Base-by-base conservation (phyloP, 108 stramenopile species). In the Mayamaea pseudoterrestris region DNA sequence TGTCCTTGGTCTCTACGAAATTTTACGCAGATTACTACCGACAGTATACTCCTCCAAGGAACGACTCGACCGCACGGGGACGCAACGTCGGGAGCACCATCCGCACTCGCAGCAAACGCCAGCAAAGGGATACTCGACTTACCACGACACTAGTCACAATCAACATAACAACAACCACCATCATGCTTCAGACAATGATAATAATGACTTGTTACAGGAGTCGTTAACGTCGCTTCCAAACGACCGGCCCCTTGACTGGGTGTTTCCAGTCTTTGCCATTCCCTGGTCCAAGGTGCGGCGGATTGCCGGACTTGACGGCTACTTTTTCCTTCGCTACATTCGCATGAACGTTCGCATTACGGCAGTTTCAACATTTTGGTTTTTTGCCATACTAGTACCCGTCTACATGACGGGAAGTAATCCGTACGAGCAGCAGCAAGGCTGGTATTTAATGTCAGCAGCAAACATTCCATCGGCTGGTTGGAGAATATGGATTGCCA, bases 321-420 rank as follows among this genome's bases (percentile, higher is more conserved):
- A 92, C 65, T 90, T 94, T 63, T 91, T 87, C 55, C 59, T 94
- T 23, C 47, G 76, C 21, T 92, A 77, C 44, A 82, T 94, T 41
- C 78, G 84, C 35, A 77, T 94, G 74, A 80, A 82, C 71, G 44
- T 85, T 25, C 55, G 88, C 49, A 79, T 91, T 1, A 83, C 55
- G 24, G 46, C 74, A 1, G 88, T 94, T 0, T 71, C 80, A 0
- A 57, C 71, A 2, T 83, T 92, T 41, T 90, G 88, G 83, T 85
- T 78, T 0, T 36, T 69, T 22, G 5, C 83, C 11, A 67, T 92
- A 34, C 66, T 92, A 0, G 71, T 73, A 29, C 80, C 87, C 1
- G 50, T 76, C 14, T 90, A 80, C 52, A 69, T 65, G 21, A 84
- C 69, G 7, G 87, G 87, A 5, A 67, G 57, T 11, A 55, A 65